Percentiles rank a stretch among this genome's conserved stretches.
These are phyloP conservation scores for Chaetothyriales sp. DNA, from an alignment of 2,329 filamentous ascomycete species.

Conservation along the genomic window DNA sequence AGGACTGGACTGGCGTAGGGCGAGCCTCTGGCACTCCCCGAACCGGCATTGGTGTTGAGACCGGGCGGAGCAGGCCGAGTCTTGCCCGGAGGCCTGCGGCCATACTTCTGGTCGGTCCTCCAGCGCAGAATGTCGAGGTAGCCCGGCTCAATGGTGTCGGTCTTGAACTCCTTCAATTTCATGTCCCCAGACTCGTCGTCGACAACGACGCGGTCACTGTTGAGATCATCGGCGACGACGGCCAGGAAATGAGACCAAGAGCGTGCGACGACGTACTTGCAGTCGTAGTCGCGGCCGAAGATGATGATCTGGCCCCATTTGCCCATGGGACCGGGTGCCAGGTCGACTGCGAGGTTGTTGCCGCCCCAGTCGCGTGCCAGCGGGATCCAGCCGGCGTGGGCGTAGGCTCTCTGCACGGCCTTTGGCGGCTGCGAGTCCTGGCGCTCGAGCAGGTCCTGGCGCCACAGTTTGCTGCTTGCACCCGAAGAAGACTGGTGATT, in stretches of 20 bases:
- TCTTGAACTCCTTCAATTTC: constrained; percentile 84
- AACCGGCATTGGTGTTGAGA: constrained; percentile 39
- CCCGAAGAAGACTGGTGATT: constrained; percentile 38
- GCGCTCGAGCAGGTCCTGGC: constrained; percentile 66
- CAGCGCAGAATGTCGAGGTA: constrained; percentile 93
- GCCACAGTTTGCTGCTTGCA: constrained; percentile 47
- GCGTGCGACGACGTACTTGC: constrained; percentile 88
- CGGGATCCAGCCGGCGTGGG: constrained; percentile 90
- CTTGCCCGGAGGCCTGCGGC: constrained; percentile 40
- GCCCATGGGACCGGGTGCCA: constrained; percentile 77
- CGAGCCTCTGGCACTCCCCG: constrained; percentile 37
- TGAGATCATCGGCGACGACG: constrained; percentile 76
- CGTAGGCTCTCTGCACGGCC: constrained; percentile 81
- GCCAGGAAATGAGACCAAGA: constrained; percentile 86
- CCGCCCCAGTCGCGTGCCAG: constrained; percentile 95
- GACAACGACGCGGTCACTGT: constrained; percentile 77
- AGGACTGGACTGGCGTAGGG: constrained; percentile 37
- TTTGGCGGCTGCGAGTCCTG: constrained; percentile 81
- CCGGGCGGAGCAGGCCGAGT: constrained; percentile 37
- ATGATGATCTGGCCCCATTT: constrained; percentile 95
- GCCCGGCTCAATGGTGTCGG: constrained; percentile 72
- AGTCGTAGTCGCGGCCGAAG: constrained; percentile 94
- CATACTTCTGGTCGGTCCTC: constrained; percentile 91
- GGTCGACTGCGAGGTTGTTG: constrained; percentile 88
- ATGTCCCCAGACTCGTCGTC: constrained; percentile 87